Evolutionary conservation across 805 yeast genomes (phyloP).

Genomic region (Alloascoidea hylecoeti): DNA sequence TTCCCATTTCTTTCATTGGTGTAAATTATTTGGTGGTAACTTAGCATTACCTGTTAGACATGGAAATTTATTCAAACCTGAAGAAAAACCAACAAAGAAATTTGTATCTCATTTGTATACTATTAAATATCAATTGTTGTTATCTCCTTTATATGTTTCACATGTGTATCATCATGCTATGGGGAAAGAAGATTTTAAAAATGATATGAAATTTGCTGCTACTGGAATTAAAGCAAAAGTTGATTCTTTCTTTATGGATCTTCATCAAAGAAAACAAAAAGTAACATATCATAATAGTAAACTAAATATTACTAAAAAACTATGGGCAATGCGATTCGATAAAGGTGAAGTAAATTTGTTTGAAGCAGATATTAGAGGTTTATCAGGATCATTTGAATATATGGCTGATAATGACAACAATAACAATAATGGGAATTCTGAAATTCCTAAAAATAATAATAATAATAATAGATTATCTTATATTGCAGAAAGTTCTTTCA

Average conservation of each 20-base stretch:
- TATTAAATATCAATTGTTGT: slow-evolving; percentile 62
- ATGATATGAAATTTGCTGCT: slow-evolving; percentile 27
- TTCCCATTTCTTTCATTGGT: slow-evolving; percentile 67
- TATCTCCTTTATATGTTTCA: slow-evolving; percentile 61
- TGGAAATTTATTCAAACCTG: slow-evolving; percentile 49
- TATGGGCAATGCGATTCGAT: slow-evolving; percentile 43
- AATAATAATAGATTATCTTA: background rate
- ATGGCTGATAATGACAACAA: too few relatives aligned
- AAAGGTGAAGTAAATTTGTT: slow-evolving; percentile 46
- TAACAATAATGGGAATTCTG: too few relatives aligned
- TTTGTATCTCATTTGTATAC: slow-evolving; percentile 66
- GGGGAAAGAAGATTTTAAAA: slow-evolving; percentile 21
- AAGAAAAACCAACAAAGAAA: slow-evolving; percentile 38
- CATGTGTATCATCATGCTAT: slow-evolving; percentile 48
- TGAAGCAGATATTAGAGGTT: slow-evolving; percentile 44
- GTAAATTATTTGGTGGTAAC: slow-evolving; percentile 71
- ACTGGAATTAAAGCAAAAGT: slow-evolving; percentile 62
- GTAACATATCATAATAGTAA: slow-evolving; percentile 31
- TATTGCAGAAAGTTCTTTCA: background rate
- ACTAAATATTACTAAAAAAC: slow-evolving; percentile 29
- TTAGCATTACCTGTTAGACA: slow-evolving; percentile 66
- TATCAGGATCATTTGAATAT: slow-evolving; percentile 34
- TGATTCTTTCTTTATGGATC: slow-evolving; percentile 41
- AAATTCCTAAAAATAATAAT: background rate
- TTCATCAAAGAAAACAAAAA: slow-evolving; percentile 44